These are phyloP conservation scores for Fraxinus paxiana DNA, from an alignment of 305 asterid genomes.

Conservation along the genomic window DNA sequence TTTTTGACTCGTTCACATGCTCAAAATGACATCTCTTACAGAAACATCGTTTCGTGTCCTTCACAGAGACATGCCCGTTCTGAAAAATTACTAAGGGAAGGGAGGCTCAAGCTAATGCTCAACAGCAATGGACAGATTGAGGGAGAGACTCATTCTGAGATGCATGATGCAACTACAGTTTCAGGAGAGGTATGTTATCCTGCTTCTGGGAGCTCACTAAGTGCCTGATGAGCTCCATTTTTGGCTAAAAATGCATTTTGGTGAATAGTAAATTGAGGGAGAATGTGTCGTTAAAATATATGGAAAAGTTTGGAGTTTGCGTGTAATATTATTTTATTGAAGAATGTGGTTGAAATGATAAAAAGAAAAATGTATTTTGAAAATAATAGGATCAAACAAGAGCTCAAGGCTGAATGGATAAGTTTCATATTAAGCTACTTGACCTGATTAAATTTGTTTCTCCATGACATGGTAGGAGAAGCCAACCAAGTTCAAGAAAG, in stretches of 20 bases:
- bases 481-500: constrained; percentile 31
- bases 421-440: constrained; percentile 8
- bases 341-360: not conserved
- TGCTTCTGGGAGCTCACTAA: constrained; percentile 13
- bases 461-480: constrained; percentile 27
- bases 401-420: constrained; percentile 2
- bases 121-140: constrained; percentile 53
- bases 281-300: not conserved
- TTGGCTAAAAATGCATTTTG: not conserved
- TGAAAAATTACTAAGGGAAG: constrained; percentile 68
- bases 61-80: constrained; percentile 88
- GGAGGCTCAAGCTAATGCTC: constrained; percentile 84
- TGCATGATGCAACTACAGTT: constrained; percentile 21
- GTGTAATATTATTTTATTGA: not conserved
- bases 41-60: constrained; percentile 12
- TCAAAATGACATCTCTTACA: not conserved
- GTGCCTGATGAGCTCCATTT: not conserved
- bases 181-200: constrained; percentile 42
- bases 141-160: constrained; percentile 46
- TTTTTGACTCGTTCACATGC: not conserved
- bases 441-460: constrained; percentile 13
- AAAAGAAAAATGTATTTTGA: too few relatives aligned
- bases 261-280: not conserved
- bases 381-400: not conserved
- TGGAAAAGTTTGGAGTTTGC: not conserved